Conservation (phyloP, 768 basidiomycete genomes). For the Kwoniella shandongensis region DNA sequence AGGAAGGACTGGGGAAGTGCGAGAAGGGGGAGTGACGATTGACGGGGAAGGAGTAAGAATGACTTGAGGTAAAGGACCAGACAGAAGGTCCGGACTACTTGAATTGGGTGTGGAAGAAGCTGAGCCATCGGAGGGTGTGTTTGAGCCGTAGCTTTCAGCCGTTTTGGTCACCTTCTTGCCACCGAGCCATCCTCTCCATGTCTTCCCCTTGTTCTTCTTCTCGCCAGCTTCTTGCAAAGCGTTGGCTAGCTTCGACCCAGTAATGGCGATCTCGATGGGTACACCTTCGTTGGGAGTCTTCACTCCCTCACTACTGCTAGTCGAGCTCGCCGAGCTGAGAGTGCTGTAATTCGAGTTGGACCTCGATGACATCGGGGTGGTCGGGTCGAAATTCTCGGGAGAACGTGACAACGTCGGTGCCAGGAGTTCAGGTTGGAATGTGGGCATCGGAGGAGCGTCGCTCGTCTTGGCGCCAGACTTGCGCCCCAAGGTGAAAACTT, state of each 20-base stretch:
- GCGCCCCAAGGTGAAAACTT: slow-evolving; percentile 13
- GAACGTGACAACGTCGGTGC: neutral
- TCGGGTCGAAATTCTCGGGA: slow-evolving; percentile 8
- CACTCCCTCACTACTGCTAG: slow-evolving; percentile 31
- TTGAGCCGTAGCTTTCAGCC: slow-evolving; percentile 13
- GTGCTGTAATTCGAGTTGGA: slow-evolving; percentile 31
- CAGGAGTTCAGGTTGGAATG: slow-evolving; percentile 2
- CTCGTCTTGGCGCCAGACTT: slow-evolving; percentile 9
- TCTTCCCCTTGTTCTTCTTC: slow-evolving; percentile 18
- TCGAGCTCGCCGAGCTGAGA: slow-evolving; percentile 25
- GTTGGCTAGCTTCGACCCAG: slow-evolving; percentile 28
- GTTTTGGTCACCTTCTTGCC: slow-evolving; percentile 6
- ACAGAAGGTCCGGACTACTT: slow-evolving; percentile 7
- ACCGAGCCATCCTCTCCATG: slow-evolving; percentile 38
- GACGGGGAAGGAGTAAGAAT: slow-evolving; percentile 25
- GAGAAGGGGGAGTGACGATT: slow-evolving; percentile 15
- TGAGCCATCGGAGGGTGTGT: slow-evolving; percentile 8
- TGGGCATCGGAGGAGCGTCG: slow-evolving; percentile 2
- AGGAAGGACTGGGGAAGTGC: slow-evolving; percentile 5
- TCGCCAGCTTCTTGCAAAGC: slow-evolving; percentile 28
- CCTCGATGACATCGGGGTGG: slow-evolving; percentile 34
- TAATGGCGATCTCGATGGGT: slow-evolving; percentile 21
- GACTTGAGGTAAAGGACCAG: slow-evolving; percentile 7
- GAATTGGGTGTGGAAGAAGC: slow-evolving; percentile 18
- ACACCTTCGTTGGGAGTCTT: slow-evolving; percentile 33